Conservation (phyloP, 148 eudicot genomes). For the Rhododendron henanense region DNA sequence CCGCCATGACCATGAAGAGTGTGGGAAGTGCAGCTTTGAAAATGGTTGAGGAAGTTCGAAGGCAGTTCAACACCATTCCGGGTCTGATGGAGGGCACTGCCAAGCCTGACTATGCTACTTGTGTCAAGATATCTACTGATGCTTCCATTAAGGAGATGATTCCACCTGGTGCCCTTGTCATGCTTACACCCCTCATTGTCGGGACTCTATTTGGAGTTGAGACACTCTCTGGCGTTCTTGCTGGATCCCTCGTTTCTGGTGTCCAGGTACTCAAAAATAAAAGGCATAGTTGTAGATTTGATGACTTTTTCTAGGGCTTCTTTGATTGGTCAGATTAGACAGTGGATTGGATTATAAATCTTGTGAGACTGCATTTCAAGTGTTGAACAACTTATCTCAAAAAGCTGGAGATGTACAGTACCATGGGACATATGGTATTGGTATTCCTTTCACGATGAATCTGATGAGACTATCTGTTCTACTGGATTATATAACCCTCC, state of each 20-base stretch:
- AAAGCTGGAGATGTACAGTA: neutral
- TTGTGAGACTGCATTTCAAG: neutral
- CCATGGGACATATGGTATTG: neutral
- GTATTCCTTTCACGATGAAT: neutral
- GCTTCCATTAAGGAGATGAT: slow-evolving; percentile 58
- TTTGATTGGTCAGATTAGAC: neutral
- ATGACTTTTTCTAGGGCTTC: neutral
- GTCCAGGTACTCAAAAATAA: slow-evolving; percentile 36
- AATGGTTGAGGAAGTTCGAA: slow-evolving; percentile 54
- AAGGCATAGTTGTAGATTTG: neutral
- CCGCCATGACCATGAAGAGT: slow-evolving; percentile 58
- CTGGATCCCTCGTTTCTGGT: slow-evolving; percentile 52
- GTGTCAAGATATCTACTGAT: slow-evolving; percentile 54
- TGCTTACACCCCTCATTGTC: slow-evolving; percentile 49
- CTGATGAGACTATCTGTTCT: neutral
- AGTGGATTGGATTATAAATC: neutral
- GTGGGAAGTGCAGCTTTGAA: slow-evolving; percentile 49
- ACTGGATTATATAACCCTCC: neutral
- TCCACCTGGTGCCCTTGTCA: slow-evolving; percentile 51
- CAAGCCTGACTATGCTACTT: slow-evolving; percentile 46
- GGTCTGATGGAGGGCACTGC: slow-evolving; percentile 44
- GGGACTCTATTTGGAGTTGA: slow-evolving; percentile 48
- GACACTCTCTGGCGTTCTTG: slow-evolving; percentile 51
- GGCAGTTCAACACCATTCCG: slow-evolving; percentile 50
- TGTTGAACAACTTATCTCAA: neutral